Evolutionary conservation across 75 land plant species (phyloP), one percentile per base, ranked within the genome.

Genomic region (Pseudotsuga menziesii): DNA sequence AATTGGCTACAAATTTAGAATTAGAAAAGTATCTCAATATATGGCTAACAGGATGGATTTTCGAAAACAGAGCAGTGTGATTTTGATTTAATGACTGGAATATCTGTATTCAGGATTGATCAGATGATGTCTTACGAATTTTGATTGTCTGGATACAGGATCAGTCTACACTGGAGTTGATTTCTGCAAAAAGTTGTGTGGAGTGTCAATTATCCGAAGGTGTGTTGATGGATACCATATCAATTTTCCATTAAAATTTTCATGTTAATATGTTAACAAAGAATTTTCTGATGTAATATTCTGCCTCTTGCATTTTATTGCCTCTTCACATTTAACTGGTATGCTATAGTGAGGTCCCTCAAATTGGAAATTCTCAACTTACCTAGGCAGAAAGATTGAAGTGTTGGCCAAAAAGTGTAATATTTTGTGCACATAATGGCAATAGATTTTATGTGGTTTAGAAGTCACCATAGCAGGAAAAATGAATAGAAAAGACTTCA

Each of bases 101-200:
- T n/a, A n/a, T n/a, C n/a, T n/a, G n/a, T n/a, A n/a, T n/a, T n/a
- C n/a, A n/a, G n/a, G n/a, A n/a, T n/a, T n/a, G n/a, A n/a, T n/a
- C n/a, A n/a, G n/a, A n/a, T n/a, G n/a, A 35, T 66, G 6, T 66
- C 70, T 66, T 17, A 66, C 9, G 41, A 66, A 17, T 35, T 35
- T 66, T 66, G 36, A 39, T 5, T 66, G 70, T 29, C 19, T 35
- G 39, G 41, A 35, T 35, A 14, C 66, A 93, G 95, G 84, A 55
- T 92, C 94, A 9, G 79, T 88, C 48, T 94, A 94, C 81, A 90
- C 90, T 77, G 97, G 97, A 58, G 94, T 94, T 56, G 94, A 92
- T 83, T 94, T 94, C 76, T 94, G 97, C 89, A 94, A 94, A 82
- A 88, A 94, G 75, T 74, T 94, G 29, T 93, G 93, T 85, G 95